Conservation (phyloP, 352 stramenopile species). For the Blastocystis sp. region DNA sequence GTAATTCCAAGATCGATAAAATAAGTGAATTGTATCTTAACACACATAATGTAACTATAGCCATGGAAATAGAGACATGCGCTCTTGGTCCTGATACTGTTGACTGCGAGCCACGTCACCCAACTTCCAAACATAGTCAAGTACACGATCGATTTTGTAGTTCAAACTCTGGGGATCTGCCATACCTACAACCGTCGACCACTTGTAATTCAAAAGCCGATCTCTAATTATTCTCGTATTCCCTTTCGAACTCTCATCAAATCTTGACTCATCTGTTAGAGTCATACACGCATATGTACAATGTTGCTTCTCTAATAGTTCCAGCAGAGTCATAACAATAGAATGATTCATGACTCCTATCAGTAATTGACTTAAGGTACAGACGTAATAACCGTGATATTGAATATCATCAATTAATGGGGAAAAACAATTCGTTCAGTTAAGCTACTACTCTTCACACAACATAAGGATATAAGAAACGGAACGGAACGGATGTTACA, state of each 20-base stretch:
- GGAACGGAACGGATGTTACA: not conserved
- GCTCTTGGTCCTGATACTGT: not conserved
- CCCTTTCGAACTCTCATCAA: too few species aligned
- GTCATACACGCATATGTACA: too few species aligned
- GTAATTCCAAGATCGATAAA: not conserved
- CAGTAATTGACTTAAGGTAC: not conserved
- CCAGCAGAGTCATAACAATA: too few species aligned
- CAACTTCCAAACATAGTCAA: not conserved
- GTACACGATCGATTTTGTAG: not conserved
- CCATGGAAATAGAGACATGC: not conserved
- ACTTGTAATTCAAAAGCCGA: too few species aligned
- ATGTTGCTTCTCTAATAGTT: too few species aligned
- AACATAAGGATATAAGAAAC: conserved; percentile 9
- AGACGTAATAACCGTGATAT: not conserved
- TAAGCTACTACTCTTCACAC: not conserved
- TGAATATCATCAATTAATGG: not conserved
- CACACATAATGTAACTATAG: not conserved
- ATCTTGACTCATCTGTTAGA: too few species aligned
- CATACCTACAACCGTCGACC: too few species aligned
- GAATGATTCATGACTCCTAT: not conserved
- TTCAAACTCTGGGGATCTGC: not conserved
- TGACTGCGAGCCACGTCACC: not conserved
- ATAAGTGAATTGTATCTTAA: not conserved
- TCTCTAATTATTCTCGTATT: too few species aligned
- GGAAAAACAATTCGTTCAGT: not conserved